Conservation (phyloP, 148 eudicot genomes). For the Cornus controversa region DNA sequence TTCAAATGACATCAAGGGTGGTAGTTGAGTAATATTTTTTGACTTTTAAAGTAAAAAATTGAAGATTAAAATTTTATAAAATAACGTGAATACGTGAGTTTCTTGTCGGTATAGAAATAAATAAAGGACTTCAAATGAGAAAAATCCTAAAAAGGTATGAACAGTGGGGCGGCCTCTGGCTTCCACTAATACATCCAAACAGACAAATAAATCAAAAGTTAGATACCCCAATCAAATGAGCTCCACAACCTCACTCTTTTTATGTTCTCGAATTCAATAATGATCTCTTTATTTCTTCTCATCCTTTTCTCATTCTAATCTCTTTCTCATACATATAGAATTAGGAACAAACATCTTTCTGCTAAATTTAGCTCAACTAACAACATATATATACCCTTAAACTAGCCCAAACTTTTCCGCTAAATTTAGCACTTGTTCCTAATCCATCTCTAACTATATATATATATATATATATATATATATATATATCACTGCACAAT, state of each 20-base stretch:
- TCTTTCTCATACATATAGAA: constrained; percentile 22
- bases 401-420: constrained; percentile 29
- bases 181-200: constrained; percentile 25
- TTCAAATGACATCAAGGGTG: too few relatives aligned
- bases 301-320: neutral
- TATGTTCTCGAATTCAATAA: constrained; percentile 8
- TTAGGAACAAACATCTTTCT: constrained; percentile 45
- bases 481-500: neutral
- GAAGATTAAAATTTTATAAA: too few relatives aligned
- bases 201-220: constrained; percentile 20
- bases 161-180: constrained; percentile 15
- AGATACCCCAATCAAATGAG: constrained; percentile 19
- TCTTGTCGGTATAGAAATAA: too few relatives aligned
- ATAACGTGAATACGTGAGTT: too few relatives aligned
- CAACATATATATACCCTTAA: constrained; percentile 1
- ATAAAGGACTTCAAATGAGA: neutral
- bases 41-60: too few relatives aligned
- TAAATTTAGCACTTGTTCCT: constrained; percentile 59
- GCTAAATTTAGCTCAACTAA: constrained; percentile 34
- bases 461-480: too few relatives aligned
- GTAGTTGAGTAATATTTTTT: too few relatives aligned
- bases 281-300: neutral
- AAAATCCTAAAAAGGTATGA: constrained; percentile 15
- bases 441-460: neutral
- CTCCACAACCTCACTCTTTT: constrained; percentile 24